Evolutionary conservation across 106 monocot species (phyloP), one percentile per base, ranked within the genome.

Genomic region (Phalaenopsis equestris): DNA sequence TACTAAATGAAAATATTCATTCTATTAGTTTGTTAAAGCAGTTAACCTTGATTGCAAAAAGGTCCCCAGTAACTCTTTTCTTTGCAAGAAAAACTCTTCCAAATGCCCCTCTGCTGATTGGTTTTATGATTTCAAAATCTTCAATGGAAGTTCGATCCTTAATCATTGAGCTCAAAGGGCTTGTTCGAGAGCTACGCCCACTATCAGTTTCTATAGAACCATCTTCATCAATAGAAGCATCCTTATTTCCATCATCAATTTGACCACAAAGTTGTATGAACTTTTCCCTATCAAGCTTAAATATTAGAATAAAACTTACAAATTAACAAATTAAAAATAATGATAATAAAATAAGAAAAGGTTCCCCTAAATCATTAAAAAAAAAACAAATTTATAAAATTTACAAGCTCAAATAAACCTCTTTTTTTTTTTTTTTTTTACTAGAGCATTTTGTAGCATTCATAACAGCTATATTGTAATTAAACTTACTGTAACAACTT

Each of bases 71-170:
- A 43, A 95, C 81, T 87, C 93, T 91, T 88, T 99, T 99, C 83
- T 90, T 99, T 77, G 99, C 95, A 68, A 99, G 99, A 79, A 99
- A 99, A 84, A 99, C 99, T 42, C 99, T 89, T 79, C 99, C 99
- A 87, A 99, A 99, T 86, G 99, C 95, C 17, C 99, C 99, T 81
- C 99, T 79, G 83, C 99, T 99, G 57, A 99, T 91, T 72, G 99
- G 99, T 80, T 99, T 99, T 85, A 99, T 93, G 46, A 99, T 99
- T 87, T 95, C 99, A 91, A 99, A 99, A 88, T 99, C 99, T 74
- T 99, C 99, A 64, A 99, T 99, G 15, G 88, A 93, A 78, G 99
- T 99, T 41, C 99, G 86, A 41, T 99, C 95, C 83, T 95, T 99
- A 43, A 91, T 57, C 58, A 88, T 99, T 78, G 84, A 83, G 58